These are phyloP conservation scores for Juglanconis sp. DNA, from an alignment of 2,329 filamentous ascomycete species.

Conservation along the genomic window DNA sequence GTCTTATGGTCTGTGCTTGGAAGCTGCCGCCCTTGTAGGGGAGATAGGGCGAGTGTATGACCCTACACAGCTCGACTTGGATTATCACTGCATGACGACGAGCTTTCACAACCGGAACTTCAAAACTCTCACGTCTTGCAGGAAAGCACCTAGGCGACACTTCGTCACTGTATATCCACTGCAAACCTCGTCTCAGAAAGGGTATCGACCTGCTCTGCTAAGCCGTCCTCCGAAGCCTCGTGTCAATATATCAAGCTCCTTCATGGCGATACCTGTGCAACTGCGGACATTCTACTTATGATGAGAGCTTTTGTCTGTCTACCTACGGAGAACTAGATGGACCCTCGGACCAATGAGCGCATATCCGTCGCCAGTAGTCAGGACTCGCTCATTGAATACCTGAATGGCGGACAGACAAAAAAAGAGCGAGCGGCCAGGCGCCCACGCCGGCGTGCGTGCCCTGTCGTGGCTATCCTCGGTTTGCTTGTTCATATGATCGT, in stretches of 20 bases:
- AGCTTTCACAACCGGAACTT: no score
- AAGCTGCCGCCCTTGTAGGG: not conserved
- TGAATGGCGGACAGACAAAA: not conserved
- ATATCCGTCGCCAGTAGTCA: conserved; percentile 1
- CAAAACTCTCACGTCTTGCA: no score
- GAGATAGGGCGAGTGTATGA: no score
- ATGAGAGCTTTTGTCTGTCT: not conserved
- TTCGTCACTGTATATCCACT: not conserved
- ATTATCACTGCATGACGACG: no score
- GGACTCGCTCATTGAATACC: not conserved
- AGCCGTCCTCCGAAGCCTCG: no score
- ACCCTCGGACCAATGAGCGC: conserved; percentile 3
- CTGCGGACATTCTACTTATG: not conserved
- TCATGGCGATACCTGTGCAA: not conserved
- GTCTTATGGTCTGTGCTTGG: not conserved
- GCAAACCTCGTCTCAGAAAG: no score
- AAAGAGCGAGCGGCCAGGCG: not conserved
- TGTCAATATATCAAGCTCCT: not conserved
- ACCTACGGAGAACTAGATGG: conserved; percentile 1
- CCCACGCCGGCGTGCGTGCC: conserved; percentile 1
- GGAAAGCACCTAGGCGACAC: no score
- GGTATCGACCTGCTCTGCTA: not conserved
- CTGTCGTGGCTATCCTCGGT: not conserved
- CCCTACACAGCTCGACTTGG: no score
- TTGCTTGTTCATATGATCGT: not conserved